Conservation (phyloP, 2,329 filamentous ascomycete species). For the Pyrenochaeta sp. region DNA sequence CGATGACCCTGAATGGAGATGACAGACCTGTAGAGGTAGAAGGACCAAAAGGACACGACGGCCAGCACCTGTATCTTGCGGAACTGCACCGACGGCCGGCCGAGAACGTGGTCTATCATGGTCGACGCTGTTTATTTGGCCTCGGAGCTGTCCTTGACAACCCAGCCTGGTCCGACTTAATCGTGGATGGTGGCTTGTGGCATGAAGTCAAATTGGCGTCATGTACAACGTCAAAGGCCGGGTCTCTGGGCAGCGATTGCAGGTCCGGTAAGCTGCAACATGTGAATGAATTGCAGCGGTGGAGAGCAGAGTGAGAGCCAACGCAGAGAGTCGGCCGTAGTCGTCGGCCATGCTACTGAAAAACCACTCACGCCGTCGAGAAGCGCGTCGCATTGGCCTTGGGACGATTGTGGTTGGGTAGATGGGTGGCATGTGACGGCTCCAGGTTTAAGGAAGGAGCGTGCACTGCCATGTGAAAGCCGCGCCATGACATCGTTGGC, state of each 20-base stretch:
- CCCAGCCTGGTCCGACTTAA: constrained; percentile 4
- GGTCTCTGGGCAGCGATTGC: constrained; percentile 3
- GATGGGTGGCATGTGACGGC: constrained; percentile 31
- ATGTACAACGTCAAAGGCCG: constrained; percentile 27
- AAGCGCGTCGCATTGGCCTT: constrained; percentile 24
- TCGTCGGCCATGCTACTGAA: constrained; percentile 19
- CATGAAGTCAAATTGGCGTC: constrained; percentile 12
- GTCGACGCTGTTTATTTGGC: constrained; percentile 3
- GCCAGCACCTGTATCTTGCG: constrained; percentile 90
- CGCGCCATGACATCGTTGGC: constrained; percentile 20
- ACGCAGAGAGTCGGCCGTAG: constrained; percentile 16
- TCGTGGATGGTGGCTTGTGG: not conserved
- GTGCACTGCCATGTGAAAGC: constrained; percentile 28
- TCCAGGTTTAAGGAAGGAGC: no score
- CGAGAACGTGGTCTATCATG: constrained; percentile 81
- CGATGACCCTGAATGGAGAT: not conserved
- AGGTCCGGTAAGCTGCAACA: constrained; percentile 3
- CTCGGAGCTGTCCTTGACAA: not conserved
- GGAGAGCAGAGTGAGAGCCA: no score
- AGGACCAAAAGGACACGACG: constrained; percentile 89
- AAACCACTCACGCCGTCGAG: constrained; percentile 13
- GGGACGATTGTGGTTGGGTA: constrained; percentile 23
- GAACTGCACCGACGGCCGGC: constrained; percentile 88
- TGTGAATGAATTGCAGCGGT: no score
- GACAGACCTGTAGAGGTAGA: constrained; percentile 77